phyloP scores from a whole-genome alignment of 306 rosid genomes.

The Lablab purpureus region DNA sequence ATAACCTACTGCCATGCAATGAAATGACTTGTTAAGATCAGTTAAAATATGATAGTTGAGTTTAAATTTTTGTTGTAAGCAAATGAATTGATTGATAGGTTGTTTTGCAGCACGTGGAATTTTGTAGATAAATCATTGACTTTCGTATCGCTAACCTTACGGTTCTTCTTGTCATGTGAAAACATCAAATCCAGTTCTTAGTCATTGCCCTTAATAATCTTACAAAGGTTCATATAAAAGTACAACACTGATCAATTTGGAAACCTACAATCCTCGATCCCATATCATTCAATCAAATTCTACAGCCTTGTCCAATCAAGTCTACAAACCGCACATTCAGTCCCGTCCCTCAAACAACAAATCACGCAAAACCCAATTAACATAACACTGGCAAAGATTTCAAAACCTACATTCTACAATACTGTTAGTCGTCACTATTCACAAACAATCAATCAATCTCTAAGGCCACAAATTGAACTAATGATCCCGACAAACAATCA shows the following conservation, averaged over 20 bases:
- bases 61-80: background rate
- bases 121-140: background rate
- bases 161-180: conserved; percentile 2
- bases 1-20: background rate
- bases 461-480: conserved; percentile 29
- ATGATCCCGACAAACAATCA: background rate
- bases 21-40: background rate
- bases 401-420: conserved; percentile 11
- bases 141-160: background rate
- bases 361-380: conserved; percentile 33
- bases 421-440: conserved; percentile 11
- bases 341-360: background rate
- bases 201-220: conserved; percentile 10
- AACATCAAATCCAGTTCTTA: conserved; percentile 6
- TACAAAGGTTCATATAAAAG: conserved; percentile 10
- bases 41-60: background rate
- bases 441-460: conserved; percentile 25
- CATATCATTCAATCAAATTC: conserved; percentile 25
- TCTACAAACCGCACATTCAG: background rate
- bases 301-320: background rate
- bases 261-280: conserved; percentile 4
- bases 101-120: conserved; percentile 1
- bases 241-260: background rate
- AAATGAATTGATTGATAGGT: background rate
- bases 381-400: background rate